phyloP scores from a whole-genome alignment of 2,329 filamentous ascomycete species.

The Aureobasidium lini region DNA sequence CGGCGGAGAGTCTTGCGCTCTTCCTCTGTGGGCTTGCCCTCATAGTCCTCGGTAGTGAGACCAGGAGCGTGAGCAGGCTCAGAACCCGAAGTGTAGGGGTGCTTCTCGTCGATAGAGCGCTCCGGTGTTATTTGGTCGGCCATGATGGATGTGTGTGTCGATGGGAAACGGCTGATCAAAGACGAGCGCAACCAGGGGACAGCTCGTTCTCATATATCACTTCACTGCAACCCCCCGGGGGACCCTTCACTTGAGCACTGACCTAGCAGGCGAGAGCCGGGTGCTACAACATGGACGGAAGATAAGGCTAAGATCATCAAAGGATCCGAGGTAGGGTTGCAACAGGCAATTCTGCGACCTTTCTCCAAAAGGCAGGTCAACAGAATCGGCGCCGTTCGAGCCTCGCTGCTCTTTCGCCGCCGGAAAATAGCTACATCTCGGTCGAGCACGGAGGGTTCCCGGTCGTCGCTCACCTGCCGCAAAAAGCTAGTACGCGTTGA shows the following conservation, averaged over 20 bases:
- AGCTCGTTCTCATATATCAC: neutral
- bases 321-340: slow-evolving; percentile 1
- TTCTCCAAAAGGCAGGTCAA: slow-evolving; percentile 8
- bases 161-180: neutral
- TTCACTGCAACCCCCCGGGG: neutral
- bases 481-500: slow-evolving; percentile 7
- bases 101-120: slow-evolving; percentile 3
- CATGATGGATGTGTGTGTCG: slow-evolving; percentile 1
- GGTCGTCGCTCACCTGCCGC: neutral
- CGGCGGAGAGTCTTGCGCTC: slow-evolving; percentile 40
- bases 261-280: slow-evolving; percentile 4
- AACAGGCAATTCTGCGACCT: neutral
- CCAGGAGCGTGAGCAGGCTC: slow-evolving; percentile 15
- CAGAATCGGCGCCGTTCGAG: slow-evolving; percentile 6
- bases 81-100: neutral
- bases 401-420: neutral
- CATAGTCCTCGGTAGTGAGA: slow-evolving; percentile 15
- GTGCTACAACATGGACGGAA: neutral
- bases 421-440: neutral
- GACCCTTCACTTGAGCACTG: neutral
- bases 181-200: neutral
- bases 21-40: slow-evolving; percentile 37
- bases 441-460: neutral
- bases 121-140: slow-evolving; percentile 5
- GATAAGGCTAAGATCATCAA: slow-evolving; percentile 3